Base-by-base conservation (phyloP, 176 grass and related monocot genomes). In the Elaeis guineensis region DNA sequence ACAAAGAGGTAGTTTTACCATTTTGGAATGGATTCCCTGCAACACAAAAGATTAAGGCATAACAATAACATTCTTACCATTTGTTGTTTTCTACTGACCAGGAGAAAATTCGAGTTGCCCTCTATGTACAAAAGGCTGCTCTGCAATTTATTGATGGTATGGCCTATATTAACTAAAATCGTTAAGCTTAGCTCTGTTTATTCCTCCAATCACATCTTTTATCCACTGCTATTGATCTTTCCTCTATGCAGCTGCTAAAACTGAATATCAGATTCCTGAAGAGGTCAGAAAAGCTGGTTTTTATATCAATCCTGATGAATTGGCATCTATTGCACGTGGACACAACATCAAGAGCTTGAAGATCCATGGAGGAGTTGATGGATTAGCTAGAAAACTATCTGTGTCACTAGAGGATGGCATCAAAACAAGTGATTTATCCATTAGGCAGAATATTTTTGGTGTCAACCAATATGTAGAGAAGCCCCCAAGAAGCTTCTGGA, bases 101-200 rank as follows among this genome's bases (percentile, higher is more conserved):
- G 91, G 91, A 96, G 50, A 96, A 86, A 72, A 83, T 96, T 70
- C 83, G 92, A 51, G 77, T 96, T 39, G 92, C 92, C 7, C 78
- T 96, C 17, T 82, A 77, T 65, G 86, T 89, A 9, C 87, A 97
- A 71, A 87, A 81, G 52, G 93, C 93, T n/a, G 93, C 93, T 23
- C 69, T 97, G 21, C 73, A 82, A 65, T 97, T 97, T 70, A 91
- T 91, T 80, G 87, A 97, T 53, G 93, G 92, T 85, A 76, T 24
- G 26, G 51, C 21, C 58, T 72, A 49, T 15, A 28, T 44, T 39
- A 39, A 58, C 53, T 54, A 39, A 51, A 67, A n/a, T 80, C 50
- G 17, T 48, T 61, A 21, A 44, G 35, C 6, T 44, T 1, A 44
- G 35, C 35, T 44, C 35, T 12, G 11, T 44, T 44, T 44, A 12